A percentile compares a stretch with the other conserved stretches of the same genome.
These are phyloP conservation scores for Geotrichum citri-aurantii DNA, from an alignment of 1,139 yeast species.

Conservation along the genomic window DNA sequence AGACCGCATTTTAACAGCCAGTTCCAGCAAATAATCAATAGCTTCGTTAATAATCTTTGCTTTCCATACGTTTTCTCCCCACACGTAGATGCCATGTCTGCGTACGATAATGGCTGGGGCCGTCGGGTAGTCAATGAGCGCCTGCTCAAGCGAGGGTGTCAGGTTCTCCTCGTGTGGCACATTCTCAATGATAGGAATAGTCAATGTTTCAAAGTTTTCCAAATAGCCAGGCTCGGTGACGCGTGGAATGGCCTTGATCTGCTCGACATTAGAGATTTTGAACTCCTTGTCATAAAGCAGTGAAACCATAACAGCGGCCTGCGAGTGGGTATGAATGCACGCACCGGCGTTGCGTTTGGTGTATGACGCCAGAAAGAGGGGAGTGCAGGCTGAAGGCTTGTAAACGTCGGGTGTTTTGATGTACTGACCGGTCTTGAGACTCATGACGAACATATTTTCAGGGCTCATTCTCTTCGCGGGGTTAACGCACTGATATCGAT, in stretches of 20 bases:
- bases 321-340: conserved; percentile 93
- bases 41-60: conserved; percentile 93
- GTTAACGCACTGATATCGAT: background rate
- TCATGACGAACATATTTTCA: conserved; percentile 74
- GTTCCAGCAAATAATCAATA: conserved; percentile 77
- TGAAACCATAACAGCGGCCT: conserved; percentile 74
- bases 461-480: conserved; percentile 55
- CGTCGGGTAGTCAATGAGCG: conserved; percentile 63
- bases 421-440: conserved; percentile 49
- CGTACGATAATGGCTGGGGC: conserved; percentile 84
- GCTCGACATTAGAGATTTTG: conserved; percentile 75
- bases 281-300: conserved; percentile 66
- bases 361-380: conserved; percentile 75
- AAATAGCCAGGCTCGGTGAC: conserved; percentile 62
- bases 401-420: conserved; percentile 56
- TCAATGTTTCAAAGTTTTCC: conserved; percentile 66
- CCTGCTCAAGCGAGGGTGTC: conserved; percentile 54
- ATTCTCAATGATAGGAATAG: conserved; percentile 86
- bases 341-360: conserved; percentile 69
- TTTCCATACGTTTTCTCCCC: conserved; percentile 92
- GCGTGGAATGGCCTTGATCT: conserved; percentile 81
- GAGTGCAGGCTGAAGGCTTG: conserved; percentile 92
- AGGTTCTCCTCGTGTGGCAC: conserved; percentile 84
- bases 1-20: conserved; percentile 69
- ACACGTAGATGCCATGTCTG: conserved; percentile 90